Base-by-base conservation (phyloP, 139 green algal genomes). In the Coelastrella sp. region DNA sequence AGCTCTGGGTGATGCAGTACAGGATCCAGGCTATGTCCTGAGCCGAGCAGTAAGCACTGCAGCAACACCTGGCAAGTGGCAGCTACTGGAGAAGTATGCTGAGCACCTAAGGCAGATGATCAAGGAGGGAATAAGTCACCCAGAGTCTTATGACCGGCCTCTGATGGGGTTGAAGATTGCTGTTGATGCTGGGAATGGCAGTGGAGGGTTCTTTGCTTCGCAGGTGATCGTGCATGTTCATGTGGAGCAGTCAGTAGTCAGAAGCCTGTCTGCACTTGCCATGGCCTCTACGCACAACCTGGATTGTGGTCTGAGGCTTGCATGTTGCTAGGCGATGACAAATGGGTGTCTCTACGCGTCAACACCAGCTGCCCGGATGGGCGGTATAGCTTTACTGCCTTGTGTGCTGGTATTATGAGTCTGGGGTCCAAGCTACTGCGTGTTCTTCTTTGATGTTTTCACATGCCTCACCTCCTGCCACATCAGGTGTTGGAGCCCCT, bases 151-250 rank as follows among this genome's bases (percentile, higher is more conserved):
- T 27, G 75, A 82, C 9, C 76, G 85, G 72, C 79, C 71, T 11
- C 73, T 83, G 40, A 50, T 6, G 2, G 83, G 74, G 23, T 43
- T 88, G 35, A 76, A 86, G 21, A 89, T 94, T 57, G 85, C 90
- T 21, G 94, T 98, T 57, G 94, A 98, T 87, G 93, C 94, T 32
- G 93, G 96, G 72, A 98, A 98, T 85, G 96, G 96, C 15, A 85
- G 87, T 41, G 96, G 96, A 37, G 96, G 94, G 30, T 99, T 97
- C 89, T 96, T 98, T 43, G 96, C 95, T 0, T 67, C 78, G 5
- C 53, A 82, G 75, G 75, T 82, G 32, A 11, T 30, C 6, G 17
- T 62, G 23, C 5, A 45, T 78, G 68, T 57, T 57, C 17, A 8
- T 30, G 13, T 57, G 48, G n/a, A n/a, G n/a, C n/a, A n/a, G n/a